These are phyloP conservation scores for Uronychia binucleata DNA, from an alignment of 73 alveolate genomes.

Conservation along the genomic window DNA sequence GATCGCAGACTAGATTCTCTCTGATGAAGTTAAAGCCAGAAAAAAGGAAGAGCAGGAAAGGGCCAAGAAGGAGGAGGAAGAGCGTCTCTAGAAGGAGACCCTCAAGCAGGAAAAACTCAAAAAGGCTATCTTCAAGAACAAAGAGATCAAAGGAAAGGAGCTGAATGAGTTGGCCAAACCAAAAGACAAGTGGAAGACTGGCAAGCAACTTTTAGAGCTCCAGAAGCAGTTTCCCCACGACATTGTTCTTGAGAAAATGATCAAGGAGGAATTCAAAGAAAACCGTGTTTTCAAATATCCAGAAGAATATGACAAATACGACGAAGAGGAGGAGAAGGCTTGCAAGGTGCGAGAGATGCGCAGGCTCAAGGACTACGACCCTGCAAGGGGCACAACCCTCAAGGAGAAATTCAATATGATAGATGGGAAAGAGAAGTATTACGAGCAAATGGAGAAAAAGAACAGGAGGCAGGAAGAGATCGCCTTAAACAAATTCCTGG, in stretches of 20 bases:
- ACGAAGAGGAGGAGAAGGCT: slow-evolving; percentile 86
- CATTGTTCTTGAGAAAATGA: slow-evolving; percentile 87
- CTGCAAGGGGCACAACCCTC: slow-evolving; percentile 33
- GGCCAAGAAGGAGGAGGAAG: slow-evolving; percentile 4
- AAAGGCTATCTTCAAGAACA: slow-evolving; percentile 6
- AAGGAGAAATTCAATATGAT: slow-evolving; percentile 23
- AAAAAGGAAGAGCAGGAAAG: neutral
- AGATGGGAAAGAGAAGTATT: slow-evolving; percentile 43
- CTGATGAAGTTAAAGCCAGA: neutral
- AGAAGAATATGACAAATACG: slow-evolving; percentile 94
- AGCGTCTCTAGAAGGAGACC: neutral
- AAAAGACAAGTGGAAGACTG: slow-evolving; percentile 89
- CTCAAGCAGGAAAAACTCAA: slow-evolving; percentile 1
- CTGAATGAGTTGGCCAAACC: slow-evolving; percentile 84
- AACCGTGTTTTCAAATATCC: slow-evolving; percentile 92
- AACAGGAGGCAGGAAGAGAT: slow-evolving; percentile 28
- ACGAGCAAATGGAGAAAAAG: slow-evolving; percentile 42
- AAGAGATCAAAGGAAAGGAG: slow-evolving; percentile 39
- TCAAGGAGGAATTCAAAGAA: slow-evolving; percentile 90
- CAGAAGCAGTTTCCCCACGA: slow-evolving; percentile 91
- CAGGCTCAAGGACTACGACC: slow-evolving; percentile 53
- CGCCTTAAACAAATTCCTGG: slow-evolving; percentile 22
- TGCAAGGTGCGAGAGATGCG: slow-evolving; percentile 64
- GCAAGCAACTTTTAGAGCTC: slow-evolving; percentile 75
- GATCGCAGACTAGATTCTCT: slow-evolving; percentile 4